Base-by-base conservation (phyloP, 176 grass and related monocot species). In the Juncus effusus region DNA sequence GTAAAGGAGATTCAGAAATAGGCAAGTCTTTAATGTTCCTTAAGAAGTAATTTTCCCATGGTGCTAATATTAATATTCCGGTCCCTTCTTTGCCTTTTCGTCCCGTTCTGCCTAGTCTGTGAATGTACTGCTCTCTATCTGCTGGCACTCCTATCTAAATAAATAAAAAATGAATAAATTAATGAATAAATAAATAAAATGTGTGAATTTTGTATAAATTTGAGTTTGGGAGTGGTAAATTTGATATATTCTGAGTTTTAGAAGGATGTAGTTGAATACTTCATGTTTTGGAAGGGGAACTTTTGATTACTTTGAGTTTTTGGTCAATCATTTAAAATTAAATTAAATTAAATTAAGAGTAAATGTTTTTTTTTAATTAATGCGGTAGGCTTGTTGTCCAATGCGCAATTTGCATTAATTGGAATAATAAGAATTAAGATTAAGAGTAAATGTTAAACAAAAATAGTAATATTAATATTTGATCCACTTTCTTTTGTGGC, bases 61-160 rank as follows among this genome's bases (percentile, higher is more conserved):
- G 87, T 76, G 91, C 82, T 82, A 91, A 83, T 40, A 96, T 72
- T 63, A 96, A 70, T 63, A 90, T 64, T 60, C 91, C 93, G 10
- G 72, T 69, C 66, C 91, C 91, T 70, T 96, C 84, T 6, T 87
- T 87, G 62, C 91, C 91, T 91, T 60, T 86, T 59, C 93, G 81
- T n/a, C 93, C 93, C 67, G 85, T 97, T 84, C 88, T 97, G 77
- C 93, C 93, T 83, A 97, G 88, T 85, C 93, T 82, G 78, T 97
- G 93, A 37, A 97, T 96, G 74, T 96, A 96, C 80, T 90, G 91
- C 36, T 96, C 91, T 81, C 91, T 88, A 60, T 91, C 91, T 60
- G 76, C 69, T 51, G 93, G 93, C 38, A 88, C 90, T n/a, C 90
- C 90, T 64, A 94, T 77, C 90, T 94, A 73, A 50, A 71, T 73